A percentile compares a stretch with the other conserved stretches of the same genome.
phyloP scores from a whole-genome alignment of 352 stramenopile genomes.

The Pythium diclinum region DNA sequence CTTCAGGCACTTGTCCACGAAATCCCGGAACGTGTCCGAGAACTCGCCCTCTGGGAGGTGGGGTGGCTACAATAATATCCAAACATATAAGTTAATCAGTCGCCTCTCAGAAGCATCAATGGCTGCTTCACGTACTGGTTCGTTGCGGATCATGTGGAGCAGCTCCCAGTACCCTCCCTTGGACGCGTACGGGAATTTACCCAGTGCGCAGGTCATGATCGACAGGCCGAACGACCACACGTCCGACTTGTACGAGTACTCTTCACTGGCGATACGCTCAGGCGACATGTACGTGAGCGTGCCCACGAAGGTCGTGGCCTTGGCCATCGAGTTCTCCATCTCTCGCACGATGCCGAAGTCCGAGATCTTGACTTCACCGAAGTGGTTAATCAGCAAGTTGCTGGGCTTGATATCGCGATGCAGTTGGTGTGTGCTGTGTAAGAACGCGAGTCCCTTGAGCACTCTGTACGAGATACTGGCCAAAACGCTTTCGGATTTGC shows the following conservation, averaged over 20 bases:
- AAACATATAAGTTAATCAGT: conserved; percentile 2
- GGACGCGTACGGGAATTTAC: conserved; percentile 84
- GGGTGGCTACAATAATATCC: conserved; percentile 38
- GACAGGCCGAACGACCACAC: conserved; percentile 85
- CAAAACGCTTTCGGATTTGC: conserved; percentile 83
- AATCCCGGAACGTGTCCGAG: conserved; percentile 70
- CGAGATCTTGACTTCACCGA: conserved; percentile 88
- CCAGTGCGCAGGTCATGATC: conserved; percentile 89
- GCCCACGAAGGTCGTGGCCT: conserved; percentile 89
- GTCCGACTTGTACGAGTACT: conserved; percentile 87
- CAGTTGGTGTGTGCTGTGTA: conserved; percentile 89
- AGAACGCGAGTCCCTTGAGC: conserved; percentile 83
- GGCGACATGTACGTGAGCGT: conserved; percentile 94
- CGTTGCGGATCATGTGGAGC: conserved; percentile 86
- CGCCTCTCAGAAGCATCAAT: neutral
- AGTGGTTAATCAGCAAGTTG: conserved; percentile 93
- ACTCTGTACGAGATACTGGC: conserved; percentile 88
- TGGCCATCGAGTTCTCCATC: conserved; percentile 84
- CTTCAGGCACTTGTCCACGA: conserved; percentile 76
- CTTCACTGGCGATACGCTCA: conserved; percentile 89
- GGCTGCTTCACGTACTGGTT: conserved; percentile 37
- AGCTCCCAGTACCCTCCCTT: conserved; percentile 89
- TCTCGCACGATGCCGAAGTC: conserved; percentile 84
- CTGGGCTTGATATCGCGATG: conserved; percentile 94
- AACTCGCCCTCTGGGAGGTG: conserved; percentile 68